Percentiles rank a stretch among this genome's conserved stretches.
Evolutionary conservation across 495 filamentous ascomycete species (phyloP).

Genomic region (Penicillium lagena): DNA sequence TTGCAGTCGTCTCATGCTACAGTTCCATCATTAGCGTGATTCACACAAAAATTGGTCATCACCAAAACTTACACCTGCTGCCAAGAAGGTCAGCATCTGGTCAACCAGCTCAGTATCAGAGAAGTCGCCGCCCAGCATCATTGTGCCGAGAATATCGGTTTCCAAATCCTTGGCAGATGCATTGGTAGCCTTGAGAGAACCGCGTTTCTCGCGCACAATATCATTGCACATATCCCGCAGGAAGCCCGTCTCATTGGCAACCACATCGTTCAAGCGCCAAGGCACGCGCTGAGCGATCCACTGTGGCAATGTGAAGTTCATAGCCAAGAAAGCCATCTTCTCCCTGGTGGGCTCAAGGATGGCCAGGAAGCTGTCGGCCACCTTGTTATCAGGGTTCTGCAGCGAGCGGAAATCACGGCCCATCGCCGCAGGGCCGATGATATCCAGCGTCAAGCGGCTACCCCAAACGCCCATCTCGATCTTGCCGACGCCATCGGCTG

Average conservation of each 20-base stretch:
- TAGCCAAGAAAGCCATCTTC: conserved; percentile 39
- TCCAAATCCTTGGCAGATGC: conserved; percentile 50
- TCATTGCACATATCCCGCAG: conserved; percentile 59
- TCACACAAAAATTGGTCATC: neutral
- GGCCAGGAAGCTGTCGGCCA: conserved; percentile 59
- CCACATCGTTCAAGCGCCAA: conserved; percentile 57
- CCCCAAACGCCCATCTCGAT: conserved; percentile 68
- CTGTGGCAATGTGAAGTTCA: conserved; percentile 41
- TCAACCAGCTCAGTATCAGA: conserved; percentile 45
- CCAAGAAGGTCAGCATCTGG: conserved; percentile 50
- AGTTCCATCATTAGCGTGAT: conserved; percentile 6
- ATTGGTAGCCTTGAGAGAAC: conserved; percentile 46
- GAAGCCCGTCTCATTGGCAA: conserved; percentile 47
- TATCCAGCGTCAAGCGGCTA: conserved; percentile 71
- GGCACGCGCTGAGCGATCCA: conserved; percentile 51
- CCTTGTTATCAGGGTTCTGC: conserved; percentile 52
- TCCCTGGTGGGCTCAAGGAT: conserved; percentile 46
- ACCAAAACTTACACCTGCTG: conserved; percentile 32
- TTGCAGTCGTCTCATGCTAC: conserved; percentile 49
- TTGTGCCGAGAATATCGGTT: conserved; percentile 62
- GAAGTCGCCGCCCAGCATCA: conserved; percentile 49
- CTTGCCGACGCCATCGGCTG: conserved; percentile 35
- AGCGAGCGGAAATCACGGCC: conserved; percentile 75
- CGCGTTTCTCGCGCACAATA: conserved; percentile 59
- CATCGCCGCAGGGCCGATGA: conserved; percentile 77